Evolutionary conservation across 352 stramenopile species (phyloP).

Genomic region (Phytophthora pistaciae): DNA sequence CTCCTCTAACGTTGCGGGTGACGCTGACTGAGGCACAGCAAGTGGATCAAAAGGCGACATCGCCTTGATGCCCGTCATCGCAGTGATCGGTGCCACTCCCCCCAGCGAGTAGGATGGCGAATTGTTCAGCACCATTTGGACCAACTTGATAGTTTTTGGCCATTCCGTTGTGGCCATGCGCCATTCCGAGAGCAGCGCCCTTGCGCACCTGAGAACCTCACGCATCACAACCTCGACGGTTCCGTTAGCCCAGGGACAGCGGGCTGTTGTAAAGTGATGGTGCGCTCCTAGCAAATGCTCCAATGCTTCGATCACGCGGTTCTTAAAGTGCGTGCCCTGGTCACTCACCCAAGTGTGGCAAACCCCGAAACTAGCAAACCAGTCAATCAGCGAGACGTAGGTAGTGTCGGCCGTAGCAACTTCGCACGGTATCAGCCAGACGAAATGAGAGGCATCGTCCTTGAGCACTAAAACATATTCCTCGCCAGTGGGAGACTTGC

Average conservation of each 20-base stretch:
- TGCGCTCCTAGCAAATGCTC: conserved; percentile 11
- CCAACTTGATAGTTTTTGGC: conserved; percentile 24
- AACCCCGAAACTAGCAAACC: conserved; percentile 13
- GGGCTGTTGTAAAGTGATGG: conserved; percentile 42
- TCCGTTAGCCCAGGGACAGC: conserved; percentile 44
- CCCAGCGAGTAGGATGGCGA: conserved; percentile 26
- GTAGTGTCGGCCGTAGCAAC: conserved; percentile 2
- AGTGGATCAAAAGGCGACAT: conserved; percentile 8
- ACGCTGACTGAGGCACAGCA: not conserved
- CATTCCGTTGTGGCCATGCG: conserved; percentile 13
- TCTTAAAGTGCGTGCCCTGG: conserved; percentile 40
- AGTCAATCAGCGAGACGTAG: conserved; percentile 8
- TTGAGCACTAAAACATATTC: conserved; percentile 43
- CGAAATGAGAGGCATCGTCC: conserved; percentile 40
- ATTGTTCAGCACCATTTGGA: conserved; percentile 29
- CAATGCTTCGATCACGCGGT: conserved; percentile 30
- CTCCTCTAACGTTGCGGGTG: not conserved
- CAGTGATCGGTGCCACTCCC: conserved; percentile 31
- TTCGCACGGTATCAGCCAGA: conserved; percentile 25
- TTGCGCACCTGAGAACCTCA: conserved; percentile 17
- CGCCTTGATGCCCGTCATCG: conserved; percentile 25
- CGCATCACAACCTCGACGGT: conserved; percentile 47
- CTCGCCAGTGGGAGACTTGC: not conserved
- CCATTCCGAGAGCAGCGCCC: conserved; percentile 24
- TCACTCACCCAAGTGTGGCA: conserved; percentile 35